Percentiles rank a stretch among this genome's conserved stretches.
Evolutionary conservation across 2,329 filamentous ascomycete genomes (phyloP).

Genomic region (Cercospora sp.): DNA sequence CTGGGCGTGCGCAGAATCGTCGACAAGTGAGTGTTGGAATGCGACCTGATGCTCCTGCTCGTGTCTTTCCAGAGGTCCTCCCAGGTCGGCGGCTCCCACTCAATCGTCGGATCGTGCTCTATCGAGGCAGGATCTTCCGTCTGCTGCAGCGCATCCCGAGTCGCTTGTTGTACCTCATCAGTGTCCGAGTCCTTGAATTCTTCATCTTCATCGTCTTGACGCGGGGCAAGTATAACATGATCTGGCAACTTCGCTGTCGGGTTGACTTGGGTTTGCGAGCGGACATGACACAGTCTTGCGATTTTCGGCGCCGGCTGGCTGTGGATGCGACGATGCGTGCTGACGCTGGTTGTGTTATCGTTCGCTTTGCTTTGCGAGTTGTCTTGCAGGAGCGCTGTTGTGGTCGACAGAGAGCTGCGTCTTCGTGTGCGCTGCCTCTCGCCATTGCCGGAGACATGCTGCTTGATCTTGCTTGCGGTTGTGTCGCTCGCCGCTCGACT

Average conservation of each 20-base stretch:
- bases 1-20: background rate
- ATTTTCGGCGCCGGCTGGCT: conserved; percentile 3
- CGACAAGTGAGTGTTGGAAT: conserved; percentile 3
- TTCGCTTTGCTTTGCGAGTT: background rate
- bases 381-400: background rate
- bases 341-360: background rate
- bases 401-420: conserved; percentile 4
- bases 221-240: background rate
- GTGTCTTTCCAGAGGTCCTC: conserved; percentile 13
- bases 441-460: background rate
- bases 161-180: conserved; percentile 1
- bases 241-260: conserved; percentile 3
- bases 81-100: conserved; percentile 11
- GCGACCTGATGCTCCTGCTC: conserved; percentile 1
- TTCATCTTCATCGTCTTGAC: background rate
- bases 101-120: conserved; percentile 5
- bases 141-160: conserved; percentile 5
- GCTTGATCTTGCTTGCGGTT: background rate
- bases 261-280: conserved; percentile 9
- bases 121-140: background rate
- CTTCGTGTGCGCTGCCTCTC: background rate
- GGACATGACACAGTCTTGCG: background rate
- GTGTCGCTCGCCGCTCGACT: conserved; percentile 9
- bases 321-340: background rate
- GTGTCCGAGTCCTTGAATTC: background rate